Evolutionary conservation across 2,329 filamentous ascomycete species (phyloP).

Genomic region (Penicillium freii): DNA sequence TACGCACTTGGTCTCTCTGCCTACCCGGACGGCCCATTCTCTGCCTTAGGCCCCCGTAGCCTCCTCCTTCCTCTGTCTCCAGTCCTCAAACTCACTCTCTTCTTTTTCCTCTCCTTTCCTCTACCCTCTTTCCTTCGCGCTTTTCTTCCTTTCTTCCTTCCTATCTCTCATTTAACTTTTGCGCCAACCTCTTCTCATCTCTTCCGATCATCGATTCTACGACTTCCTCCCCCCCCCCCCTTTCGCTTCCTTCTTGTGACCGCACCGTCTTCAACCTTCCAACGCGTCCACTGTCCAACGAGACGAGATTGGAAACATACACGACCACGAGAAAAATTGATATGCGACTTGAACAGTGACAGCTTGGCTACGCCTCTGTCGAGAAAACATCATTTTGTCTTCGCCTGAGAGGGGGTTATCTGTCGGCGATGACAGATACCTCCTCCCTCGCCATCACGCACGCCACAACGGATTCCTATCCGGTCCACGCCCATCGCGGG

Average conservation of each 20-base stretch:
- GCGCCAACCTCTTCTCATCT: constrained; percentile 7
- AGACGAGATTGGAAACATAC: constrained; percentile 9
- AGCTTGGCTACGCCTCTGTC: constrained; percentile 16
- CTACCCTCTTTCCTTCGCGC: constrained; percentile 17
- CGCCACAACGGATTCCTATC: constrained; percentile 46
- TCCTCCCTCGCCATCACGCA: constrained; percentile 51
- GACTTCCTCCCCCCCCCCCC: constrained; percentile 10
- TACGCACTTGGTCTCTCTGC: constrained; percentile 9
- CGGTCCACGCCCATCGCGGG: constrained; percentile 47
- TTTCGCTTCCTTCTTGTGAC: constrained; percentile 14
- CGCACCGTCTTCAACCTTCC: constrained; percentile 1
- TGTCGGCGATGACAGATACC: constrained; percentile 56
- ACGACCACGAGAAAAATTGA: constrained; percentile 14
- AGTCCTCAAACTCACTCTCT: constrained; percentile 22
- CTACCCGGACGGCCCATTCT: constrained; percentile 21
- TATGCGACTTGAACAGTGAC: constrained; percentile 24
- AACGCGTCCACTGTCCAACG: constrained; percentile 17
- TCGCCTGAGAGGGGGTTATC: constrained; percentile 45
- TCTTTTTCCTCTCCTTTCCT: constrained; percentile 28
- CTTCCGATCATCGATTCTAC: constrained; percentile 5
- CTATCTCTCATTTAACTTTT: constrained; percentile 14
- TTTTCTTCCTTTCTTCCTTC: constrained; percentile 14
- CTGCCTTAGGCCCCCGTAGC: constrained; percentile 27
- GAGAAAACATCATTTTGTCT: constrained; percentile 26
- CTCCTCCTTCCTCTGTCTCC: constrained; percentile 23